Percentiles rank a stretch among this genome's conserved stretches.
phyloP scores from a whole-genome alignment of 257 asterid species.

The Salvia hispanica region DNA sequence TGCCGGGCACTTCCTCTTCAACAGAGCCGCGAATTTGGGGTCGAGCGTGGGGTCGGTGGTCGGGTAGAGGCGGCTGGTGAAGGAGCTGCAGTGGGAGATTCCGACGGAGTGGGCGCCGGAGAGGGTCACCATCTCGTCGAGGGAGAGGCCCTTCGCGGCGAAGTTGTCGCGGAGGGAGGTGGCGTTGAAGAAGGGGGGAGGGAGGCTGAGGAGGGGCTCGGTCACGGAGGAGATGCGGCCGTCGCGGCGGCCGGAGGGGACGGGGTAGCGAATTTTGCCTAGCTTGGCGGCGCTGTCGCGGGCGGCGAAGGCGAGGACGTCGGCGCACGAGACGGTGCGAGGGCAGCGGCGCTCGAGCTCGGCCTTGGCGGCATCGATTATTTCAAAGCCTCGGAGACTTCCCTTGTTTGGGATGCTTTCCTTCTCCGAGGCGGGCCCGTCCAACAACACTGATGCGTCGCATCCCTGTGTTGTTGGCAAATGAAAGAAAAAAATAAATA shows the following conservation, averaged over 20 bases:
- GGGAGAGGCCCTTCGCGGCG: conserved; percentile 51
- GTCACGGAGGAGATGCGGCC: conserved; percentile 41
- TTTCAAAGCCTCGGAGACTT: conserved; percentile 59
- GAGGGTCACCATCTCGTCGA: conserved; percentile 72
- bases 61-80: conserved; percentile 50
- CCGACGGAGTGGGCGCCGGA: conserved; percentile 68
- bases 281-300: conserved; percentile 52
- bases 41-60: conserved; percentile 46
- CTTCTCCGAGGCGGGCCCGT: too few species aligned
- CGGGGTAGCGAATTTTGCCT: conserved; percentile 46
- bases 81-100: conserved; percentile 47
- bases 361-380: conserved; percentile 60
- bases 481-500: too few species aligned
- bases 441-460: too few species aligned
- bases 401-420: conserved; percentile 38
- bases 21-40: conserved; percentile 27
- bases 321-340: conserved; percentile 55
- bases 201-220: conserved; percentile 46
- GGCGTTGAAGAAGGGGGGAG: conserved; percentile 55
- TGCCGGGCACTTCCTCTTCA: conserved; percentile 50
- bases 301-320: conserved; percentile 67
- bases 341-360: conserved; percentile 55
- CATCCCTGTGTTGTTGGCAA: too few species aligned
- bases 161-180: conserved; percentile 43
- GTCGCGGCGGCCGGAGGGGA: conserved; percentile 64